These are phyloP conservation scores for Venturia pyrina DNA, from an alignment of 2,329 filamentous ascomycete species.

Conservation along the genomic window DNA sequence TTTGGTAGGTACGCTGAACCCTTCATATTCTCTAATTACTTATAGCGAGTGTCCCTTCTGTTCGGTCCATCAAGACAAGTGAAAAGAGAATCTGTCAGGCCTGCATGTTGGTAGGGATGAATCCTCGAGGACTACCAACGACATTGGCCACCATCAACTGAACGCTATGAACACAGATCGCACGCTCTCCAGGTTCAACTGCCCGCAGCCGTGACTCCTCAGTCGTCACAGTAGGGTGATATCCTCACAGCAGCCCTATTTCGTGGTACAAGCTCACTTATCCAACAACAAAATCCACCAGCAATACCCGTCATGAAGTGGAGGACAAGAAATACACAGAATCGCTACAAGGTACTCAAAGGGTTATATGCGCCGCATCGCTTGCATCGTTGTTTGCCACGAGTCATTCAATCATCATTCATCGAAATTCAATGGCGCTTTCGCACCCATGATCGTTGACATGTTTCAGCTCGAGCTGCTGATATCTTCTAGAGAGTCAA, in stretches of 20 bases:
- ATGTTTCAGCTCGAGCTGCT: constrained; percentile 85
- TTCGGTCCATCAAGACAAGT: neutral
- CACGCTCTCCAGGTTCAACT: neutral
- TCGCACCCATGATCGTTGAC: constrained; percentile 71
- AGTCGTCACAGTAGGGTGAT: neutral
- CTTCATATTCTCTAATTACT: no score
- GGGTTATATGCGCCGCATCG: neutral
- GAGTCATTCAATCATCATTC: constrained; percentile 24
- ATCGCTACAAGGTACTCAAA: neutral
- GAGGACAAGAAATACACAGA: neutral
- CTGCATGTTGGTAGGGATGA: neutral
- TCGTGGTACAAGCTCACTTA: neutral
- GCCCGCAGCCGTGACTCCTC: neutral
- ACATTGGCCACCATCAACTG: neutral
- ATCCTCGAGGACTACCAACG: neutral
- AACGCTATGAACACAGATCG: neutral
- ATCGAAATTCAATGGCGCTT: constrained; percentile 80
- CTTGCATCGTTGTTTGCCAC: neutral
- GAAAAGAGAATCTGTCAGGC: neutral
- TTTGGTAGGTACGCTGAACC: no score
- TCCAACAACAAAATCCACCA: neutral
- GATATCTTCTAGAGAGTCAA: constrained; percentile 51
- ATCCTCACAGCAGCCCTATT: neutral
- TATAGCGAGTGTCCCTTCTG: neutral
- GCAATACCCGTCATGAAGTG: neutral